phyloP scores from a whole-genome alignment of 352 stramenopile genomes.

The Lagenidium sp. region DNA sequence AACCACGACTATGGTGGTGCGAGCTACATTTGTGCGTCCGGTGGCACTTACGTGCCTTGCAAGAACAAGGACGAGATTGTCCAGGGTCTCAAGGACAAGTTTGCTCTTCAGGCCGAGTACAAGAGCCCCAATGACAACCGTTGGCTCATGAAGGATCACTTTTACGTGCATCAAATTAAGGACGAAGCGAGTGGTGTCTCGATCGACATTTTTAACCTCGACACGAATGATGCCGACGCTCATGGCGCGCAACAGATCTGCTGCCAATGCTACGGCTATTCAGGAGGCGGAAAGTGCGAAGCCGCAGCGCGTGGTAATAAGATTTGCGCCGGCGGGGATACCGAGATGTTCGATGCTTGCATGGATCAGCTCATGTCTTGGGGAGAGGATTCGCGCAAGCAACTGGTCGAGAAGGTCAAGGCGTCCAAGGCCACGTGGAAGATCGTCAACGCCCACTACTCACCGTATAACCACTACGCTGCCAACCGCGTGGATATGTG shows the following conservation, averaged over 20 bases:
- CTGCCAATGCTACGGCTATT: slow-evolving; percentile 78
- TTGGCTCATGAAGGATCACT: slow-evolving; percentile 78
- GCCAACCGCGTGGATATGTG: slow-evolving; percentile 34
- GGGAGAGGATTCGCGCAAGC: slow-evolving; percentile 43
- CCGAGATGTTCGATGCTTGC: slow-evolving; percentile 57
- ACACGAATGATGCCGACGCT: slow-evolving; percentile 59
- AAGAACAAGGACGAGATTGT: slow-evolving; percentile 32
- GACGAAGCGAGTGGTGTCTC: slow-evolving; percentile 45
- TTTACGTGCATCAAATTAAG: slow-evolving; percentile 65
- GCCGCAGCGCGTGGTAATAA: slow-evolving; percentile 35
- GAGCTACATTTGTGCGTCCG: slow-evolving; percentile 61
- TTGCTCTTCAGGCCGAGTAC: slow-evolving; percentile 66
- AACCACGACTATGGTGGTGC: slow-evolving; percentile 83
- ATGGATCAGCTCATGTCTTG: slow-evolving; percentile 53
- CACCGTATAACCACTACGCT: slow-evolving; percentile 68
- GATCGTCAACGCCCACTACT: slow-evolving; percentile 82
- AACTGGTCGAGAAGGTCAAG: slow-evolving; percentile 38
- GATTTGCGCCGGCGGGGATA: slow-evolving; percentile 42
- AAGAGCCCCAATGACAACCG: slow-evolving; percentile 71
- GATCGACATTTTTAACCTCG: slow-evolving; percentile 83
- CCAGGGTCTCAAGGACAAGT: slow-evolving; percentile 48
- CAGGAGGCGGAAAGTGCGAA: slow-evolving; percentile 46
- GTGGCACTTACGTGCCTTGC: slow-evolving; percentile 31
- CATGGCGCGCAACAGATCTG: slow-evolving; percentile 66
- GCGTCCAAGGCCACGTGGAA: slow-evolving; percentile 73